A percentile compares a stretch with the other conserved stretches of the same genome.
These are phyloP conservation scores for Alternaria sp. DNA, from an alignment of 2,329 filamentous ascomycete genomes.

Conservation along the genomic window DNA sequence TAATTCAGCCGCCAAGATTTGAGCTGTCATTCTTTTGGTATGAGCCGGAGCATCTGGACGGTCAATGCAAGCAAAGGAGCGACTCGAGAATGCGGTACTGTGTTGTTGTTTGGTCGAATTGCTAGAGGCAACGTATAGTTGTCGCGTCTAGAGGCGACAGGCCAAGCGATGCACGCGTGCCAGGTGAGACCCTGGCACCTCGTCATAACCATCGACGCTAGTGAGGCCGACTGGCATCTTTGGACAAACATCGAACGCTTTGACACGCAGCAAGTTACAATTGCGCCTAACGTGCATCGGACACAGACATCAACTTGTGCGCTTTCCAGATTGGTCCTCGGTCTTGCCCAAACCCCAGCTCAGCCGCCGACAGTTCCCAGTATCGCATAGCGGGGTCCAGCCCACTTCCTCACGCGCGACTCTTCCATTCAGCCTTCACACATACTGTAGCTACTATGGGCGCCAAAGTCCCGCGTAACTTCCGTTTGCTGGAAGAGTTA, in stretches of 20 bases:
- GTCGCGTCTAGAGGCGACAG: conserved; percentile 25
- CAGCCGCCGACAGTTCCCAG: conserved; percentile 10
- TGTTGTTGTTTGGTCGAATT: conserved; percentile 24
- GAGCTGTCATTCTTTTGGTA: conserved; percentile 77
- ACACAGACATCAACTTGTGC: conserved; percentile 7
- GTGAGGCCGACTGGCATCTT: conserved; percentile 17
- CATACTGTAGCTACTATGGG: conserved; percentile 55
- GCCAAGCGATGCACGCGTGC: conserved; percentile 26
- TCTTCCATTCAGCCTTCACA: conserved; percentile 14
- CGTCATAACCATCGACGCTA: conserved; percentile 24
- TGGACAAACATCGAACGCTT: conserved; percentile 19
- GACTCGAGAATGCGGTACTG: conserved; percentile 5
- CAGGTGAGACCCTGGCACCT: conserved; percentile 22
- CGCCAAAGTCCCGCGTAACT: conserved; percentile 91
- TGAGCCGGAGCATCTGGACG: conserved; percentile 33
- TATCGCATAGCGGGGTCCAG: conserved; percentile 43
- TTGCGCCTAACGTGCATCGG: conserved; percentile 9
- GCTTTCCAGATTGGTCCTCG: conserved; percentile 1
- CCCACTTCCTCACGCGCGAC: conserved; percentile 37
- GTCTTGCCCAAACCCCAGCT: not conserved
- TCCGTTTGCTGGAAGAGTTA: conserved; percentile 93
- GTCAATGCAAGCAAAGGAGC: conserved; percentile 20
- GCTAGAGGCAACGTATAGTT: conserved; percentile 21
- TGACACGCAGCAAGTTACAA: conserved; percentile 13
- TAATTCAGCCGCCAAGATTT: conserved; percentile 87